Evolutionary conservation across 371 early-diverging fungal genomes (phyloP).

Genomic region (Quaeritorhiza haematococci): DNA sequence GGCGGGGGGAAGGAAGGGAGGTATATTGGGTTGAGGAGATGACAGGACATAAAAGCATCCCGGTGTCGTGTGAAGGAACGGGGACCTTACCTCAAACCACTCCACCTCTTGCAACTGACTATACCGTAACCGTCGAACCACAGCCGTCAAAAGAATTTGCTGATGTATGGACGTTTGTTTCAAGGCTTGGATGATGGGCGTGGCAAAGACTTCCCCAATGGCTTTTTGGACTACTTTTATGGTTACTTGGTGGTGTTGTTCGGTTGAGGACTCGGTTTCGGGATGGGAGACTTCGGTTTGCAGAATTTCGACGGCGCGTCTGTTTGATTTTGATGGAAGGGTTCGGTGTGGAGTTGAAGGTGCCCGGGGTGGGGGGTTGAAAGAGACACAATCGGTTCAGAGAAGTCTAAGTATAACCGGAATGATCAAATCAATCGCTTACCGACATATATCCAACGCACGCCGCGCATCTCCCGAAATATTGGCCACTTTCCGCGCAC

Average conservation of each 20-base stretch:
- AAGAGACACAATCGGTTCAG: too few species aligned
- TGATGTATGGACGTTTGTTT: conserved; percentile 72
- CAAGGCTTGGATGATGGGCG: conserved; percentile 69
- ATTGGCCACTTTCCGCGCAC: conserved; percentile 90
- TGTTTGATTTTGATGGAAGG: conserved; percentile 5
- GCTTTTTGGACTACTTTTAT: conserved; percentile 71
- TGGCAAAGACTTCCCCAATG: conserved; percentile 77
- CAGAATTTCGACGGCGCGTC: conserved; percentile 79
- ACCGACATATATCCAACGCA: conserved; percentile 89
- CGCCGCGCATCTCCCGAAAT: conserved; percentile 97
- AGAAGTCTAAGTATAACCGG: not conserved
- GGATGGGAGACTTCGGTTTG: conserved; percentile 35
- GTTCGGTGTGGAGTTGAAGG: not conserved
- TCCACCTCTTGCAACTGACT: too few species aligned
- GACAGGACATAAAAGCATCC: too few species aligned
- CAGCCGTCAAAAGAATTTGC: conserved; percentile 73
- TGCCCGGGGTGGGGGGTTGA: too few species aligned
- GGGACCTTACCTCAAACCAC: too few species aligned
- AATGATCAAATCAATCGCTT: not conserved
- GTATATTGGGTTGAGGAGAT: too few species aligned
- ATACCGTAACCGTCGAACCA: conserved; percentile 60
- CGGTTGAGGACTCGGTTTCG: not conserved
- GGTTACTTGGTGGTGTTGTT: conserved; percentile 51
- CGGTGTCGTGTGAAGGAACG: too few species aligned
- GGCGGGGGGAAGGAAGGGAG: too few species aligned